Conservation (phyloP, 352 stramenopile genomes). For the Saprolegnia parasitica region DNA sequence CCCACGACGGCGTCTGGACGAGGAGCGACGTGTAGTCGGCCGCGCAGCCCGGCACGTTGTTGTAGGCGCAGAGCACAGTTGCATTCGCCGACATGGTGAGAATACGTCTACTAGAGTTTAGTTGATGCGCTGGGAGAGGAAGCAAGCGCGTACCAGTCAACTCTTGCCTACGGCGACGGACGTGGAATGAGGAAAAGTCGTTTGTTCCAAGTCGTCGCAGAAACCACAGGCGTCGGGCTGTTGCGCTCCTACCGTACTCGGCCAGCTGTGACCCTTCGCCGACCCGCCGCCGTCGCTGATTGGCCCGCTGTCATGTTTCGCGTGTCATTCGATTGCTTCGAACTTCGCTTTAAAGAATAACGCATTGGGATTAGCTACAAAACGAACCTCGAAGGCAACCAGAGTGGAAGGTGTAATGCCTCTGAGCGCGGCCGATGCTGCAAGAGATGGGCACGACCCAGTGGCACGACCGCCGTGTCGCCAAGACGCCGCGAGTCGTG, state of each 20-base stretch:
- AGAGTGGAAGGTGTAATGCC: not conserved
- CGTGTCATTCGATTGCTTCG: not conserved
- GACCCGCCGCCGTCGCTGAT: not conserved
- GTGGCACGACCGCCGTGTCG: too few relatives aligned
- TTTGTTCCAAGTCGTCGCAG: too few relatives aligned
- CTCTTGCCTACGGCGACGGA: not conserved
- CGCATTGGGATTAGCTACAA: not conserved
- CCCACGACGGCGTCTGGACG: not conserved
- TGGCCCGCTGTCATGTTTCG: conserved; percentile 9
- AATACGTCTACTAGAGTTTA: not conserved
- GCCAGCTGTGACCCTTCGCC: conserved; percentile 6
- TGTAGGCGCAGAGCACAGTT: conserved; percentile 1
- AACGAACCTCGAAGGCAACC: not conserved
- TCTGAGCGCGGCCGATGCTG: not conserved
- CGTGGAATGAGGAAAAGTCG: not conserved
- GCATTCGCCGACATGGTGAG: not conserved
- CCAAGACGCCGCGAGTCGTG: too few relatives aligned
- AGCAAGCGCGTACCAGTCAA: not conserved
- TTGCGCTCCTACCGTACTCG: conserved; percentile 1
- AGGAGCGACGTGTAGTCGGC: conserved; percentile 4
- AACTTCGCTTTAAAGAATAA: not conserved
- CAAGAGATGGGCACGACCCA: not conserved
- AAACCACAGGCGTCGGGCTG: not conserved
- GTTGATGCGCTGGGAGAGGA: not conserved
- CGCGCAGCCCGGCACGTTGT: not conserved